Evolutionary conservation across 1,284 basidiomycete genomes (phyloP).

Genomic region (Meira nashicola): DNA sequence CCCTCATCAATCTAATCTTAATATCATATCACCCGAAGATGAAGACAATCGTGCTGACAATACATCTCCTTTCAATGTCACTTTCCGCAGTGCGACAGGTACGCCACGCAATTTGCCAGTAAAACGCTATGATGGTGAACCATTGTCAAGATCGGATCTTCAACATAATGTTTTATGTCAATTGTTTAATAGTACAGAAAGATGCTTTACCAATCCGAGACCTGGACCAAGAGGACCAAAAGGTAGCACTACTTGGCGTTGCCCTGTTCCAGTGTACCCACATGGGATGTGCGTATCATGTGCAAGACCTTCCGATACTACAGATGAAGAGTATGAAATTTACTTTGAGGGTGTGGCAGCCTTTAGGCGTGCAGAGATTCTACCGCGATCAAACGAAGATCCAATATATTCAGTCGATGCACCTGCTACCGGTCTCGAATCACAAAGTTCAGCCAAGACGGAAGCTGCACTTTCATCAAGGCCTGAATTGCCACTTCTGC

Average conservation of each 20-base stretch:
- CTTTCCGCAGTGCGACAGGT: neutral
- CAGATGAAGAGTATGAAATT: conserved; percentile 22
- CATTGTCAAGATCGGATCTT: conserved; percentile 59
- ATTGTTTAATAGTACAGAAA: conserved; percentile 67
- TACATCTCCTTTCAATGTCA: too few species aligned
- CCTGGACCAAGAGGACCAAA: conserved; percentile 18
- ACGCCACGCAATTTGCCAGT: conserved; percentile 44
- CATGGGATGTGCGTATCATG: conserved; percentile 43
- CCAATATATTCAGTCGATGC: neutral
- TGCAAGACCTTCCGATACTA: conserved; percentile 38
- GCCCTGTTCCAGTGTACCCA: conserved; percentile 38
- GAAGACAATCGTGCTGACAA: too few species aligned
- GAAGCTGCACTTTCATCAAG: neutral
- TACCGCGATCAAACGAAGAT: neutral
- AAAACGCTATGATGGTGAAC: conserved; percentile 49
- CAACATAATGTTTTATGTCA: conserved; percentile 76
- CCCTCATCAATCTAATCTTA: too few species aligned
- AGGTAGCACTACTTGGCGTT: conserved; percentile 10
- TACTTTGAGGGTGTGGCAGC: too few species aligned
- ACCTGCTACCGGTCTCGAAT: neutral
- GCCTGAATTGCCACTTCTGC: conserved; percentile 5
- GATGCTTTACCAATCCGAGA: conserved; percentile 67
- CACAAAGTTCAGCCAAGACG: neutral
- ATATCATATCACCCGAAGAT: too few species aligned
- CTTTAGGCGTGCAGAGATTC: too few species aligned